Percentiles rank a stretch among this genome's conserved stretches.
phyloP scores from a whole-genome alignment of 306 rosid genomes.

The Citrullus amarus region DNA sequence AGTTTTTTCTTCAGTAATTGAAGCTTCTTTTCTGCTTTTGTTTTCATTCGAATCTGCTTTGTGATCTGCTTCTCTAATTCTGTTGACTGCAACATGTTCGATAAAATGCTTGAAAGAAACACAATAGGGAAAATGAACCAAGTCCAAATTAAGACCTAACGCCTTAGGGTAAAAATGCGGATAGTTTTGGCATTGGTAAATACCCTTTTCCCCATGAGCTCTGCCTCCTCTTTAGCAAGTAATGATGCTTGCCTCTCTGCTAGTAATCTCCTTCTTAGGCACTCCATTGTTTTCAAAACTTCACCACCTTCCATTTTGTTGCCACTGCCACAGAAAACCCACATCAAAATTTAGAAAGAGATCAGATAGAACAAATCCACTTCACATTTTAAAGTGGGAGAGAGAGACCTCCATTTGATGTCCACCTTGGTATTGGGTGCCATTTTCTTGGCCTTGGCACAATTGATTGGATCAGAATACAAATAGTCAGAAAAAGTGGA shows the following conservation, averaged over 20 bases:
- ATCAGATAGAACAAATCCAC: background rate
- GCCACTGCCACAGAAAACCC: constrained; percentile 26
- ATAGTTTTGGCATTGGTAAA: background rate
- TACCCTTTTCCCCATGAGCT: constrained; percentile 54
- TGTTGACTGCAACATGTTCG: constrained; percentile 30
- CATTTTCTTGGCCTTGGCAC: constrained; percentile 10
- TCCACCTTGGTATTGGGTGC: constrained; percentile 18
- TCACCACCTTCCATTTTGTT: constrained; percentile 41
- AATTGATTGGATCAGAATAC: background rate
- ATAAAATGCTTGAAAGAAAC: background rate
- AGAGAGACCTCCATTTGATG: constrained; percentile 25
- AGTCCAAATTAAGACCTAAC: background rate
- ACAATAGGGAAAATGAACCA: background rate
- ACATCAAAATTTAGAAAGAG: background rate
- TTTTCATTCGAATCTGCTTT: constrained; percentile 46
- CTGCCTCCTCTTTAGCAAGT: constrained; percentile 50
- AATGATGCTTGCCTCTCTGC: constrained; percentile 87
- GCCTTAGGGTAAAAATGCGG: background rate
- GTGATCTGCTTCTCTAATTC: constrained; percentile 49
- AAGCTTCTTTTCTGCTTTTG: constrained; percentile 66
- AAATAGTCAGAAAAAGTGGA: background rate
- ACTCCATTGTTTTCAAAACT: constrained; percentile 48
- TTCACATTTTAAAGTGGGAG: background rate
- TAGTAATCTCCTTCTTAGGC: constrained; percentile 75
- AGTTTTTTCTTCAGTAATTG: constrained; percentile 43